These are phyloP conservation scores for Fabrea salina DNA, from an alignment of 169 alveolate genomes.

Conservation along the genomic window DNA sequence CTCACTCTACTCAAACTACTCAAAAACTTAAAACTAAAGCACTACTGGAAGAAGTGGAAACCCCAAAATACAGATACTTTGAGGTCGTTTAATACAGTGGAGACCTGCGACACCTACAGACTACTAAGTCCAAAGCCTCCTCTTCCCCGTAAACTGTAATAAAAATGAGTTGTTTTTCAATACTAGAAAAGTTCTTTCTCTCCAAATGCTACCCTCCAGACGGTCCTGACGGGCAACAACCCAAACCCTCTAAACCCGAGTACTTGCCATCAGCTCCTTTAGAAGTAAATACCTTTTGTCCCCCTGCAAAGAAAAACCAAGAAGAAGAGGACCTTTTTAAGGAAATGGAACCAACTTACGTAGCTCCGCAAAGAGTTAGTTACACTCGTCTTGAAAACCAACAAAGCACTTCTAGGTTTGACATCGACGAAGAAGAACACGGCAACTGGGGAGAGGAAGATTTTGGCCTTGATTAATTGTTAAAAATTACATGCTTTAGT, in stretches of 20 bases:
- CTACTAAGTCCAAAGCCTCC: too few relatives aligned
- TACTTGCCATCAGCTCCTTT: not conserved
- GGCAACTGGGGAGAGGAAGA: conserved; percentile 4
- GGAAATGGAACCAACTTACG: conserved; percentile 29
- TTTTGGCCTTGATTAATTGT: not conserved
- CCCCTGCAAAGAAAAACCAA: not conserved
- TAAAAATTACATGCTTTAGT: too few relatives aligned
- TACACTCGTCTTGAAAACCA: not conserved
- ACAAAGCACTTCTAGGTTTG: conserved; percentile 9
- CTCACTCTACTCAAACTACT: too few relatives aligned
- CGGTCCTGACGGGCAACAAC: not conserved
- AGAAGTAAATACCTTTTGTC: too few relatives aligned
- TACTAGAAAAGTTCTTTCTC: not conserved
- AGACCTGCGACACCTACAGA: too few relatives aligned
- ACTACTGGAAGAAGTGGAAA: too few relatives aligned
- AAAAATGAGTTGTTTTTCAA: not conserved
- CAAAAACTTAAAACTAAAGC: too few relatives aligned
- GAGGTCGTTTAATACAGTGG: too few relatives aligned
- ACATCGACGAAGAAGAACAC: not conserved
- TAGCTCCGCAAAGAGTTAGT: conserved; percentile 20
- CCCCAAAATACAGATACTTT: too few relatives aligned
- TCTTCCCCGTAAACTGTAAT: too few relatives aligned
- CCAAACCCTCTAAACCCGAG: not conserved
- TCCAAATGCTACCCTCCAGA: conserved; percentile 1
- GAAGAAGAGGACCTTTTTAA: conserved; percentile 20